Evolutionary conservation across 108 stramenopile species (phyloP), one percentile per base, ranked within the genome.

Genomic region (Pelagomonas calceolata): DNA sequence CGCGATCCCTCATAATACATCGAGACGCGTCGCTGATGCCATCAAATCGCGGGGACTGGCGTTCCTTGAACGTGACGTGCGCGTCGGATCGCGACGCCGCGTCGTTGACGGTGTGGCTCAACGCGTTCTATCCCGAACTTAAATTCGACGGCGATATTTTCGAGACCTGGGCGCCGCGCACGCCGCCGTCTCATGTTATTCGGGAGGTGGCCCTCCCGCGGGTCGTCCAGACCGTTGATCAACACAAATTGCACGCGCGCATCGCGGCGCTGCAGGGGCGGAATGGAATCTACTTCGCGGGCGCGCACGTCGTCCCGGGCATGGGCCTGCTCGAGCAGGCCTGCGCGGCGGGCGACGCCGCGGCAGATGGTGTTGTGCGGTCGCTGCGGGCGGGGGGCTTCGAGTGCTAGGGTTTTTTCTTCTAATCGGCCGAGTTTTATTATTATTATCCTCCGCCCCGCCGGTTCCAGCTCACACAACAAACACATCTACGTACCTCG

Each of bases 261-360:
- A 12, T 68, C 32, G 68, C 30, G 37, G 68, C 9, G 45, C 68
- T 68, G 9, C 68, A 68, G 68, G 68, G 68, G 9, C 34, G 4
- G 9, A 12, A 14, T 14, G 68, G 68, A 4, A 10, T 68, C 37
- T 68, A 34, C 32, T 68, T 45, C 45, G 68, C 68, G n/a, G 68
- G 68, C n/a, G 68, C 68, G 30, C 32, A 68, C 32, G 30, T 9
- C 9, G 68, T 68, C 30, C 30, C n/a, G 45, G 68, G 68, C 30
- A 68, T 68, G 68, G 68, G 68, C 33, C 45, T 68, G 9, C 34
- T 68, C 30, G 68, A 68, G 45, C 68, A 68, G 45, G 68, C 68
- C 39, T 43, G 39, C 39, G 9, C 5, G 39, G 39, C 39, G 9
- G 39, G 39, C 39, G 39, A 43, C 9, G 12, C 39, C 39, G 39